Conservation (phyloP, 768 basidiomycete genomes). For the Mycena chlorophos region DNA sequence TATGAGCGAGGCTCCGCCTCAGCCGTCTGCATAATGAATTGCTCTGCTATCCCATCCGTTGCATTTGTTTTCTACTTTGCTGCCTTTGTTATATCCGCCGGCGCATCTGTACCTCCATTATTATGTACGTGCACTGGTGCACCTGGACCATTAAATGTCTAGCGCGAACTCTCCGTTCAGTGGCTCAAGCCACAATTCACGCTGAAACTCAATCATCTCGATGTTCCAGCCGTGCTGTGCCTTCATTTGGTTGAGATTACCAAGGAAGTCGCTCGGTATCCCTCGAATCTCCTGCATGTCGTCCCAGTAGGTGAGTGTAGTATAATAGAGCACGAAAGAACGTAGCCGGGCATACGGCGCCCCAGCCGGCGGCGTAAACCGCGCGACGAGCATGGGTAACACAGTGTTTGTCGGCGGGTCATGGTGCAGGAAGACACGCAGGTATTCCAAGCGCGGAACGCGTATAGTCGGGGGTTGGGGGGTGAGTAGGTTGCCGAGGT, state of each 20-base stretch:
- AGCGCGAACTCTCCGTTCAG: background rate
- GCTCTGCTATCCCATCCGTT: too few relatives aligned
- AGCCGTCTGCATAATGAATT: too few relatives aligned
- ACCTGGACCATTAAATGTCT: background rate
- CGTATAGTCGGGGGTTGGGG: background rate
- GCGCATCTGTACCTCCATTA: too few relatives aligned
- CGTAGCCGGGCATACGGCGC: background rate
- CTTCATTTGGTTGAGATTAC: background rate
- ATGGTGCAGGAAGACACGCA: background rate
- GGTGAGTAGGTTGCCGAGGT: background rate
- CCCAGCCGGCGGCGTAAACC: background rate
- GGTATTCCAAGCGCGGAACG: background rate
- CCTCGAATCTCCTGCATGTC: too few relatives aligned
- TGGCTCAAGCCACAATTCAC: background rate
- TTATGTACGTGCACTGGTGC: too few relatives aligned
- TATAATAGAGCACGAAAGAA: background rate
- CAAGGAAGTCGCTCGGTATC: too few relatives aligned
- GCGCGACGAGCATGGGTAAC: background rate
- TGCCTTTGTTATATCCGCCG: too few relatives aligned
- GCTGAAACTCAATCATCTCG: background rate
- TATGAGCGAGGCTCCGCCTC: too few relatives aligned
- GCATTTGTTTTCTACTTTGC: too few relatives aligned
- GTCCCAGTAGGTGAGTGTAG: too few relatives aligned
- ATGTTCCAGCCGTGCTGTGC: background rate
- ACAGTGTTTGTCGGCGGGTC: background rate